Percentiles rank a stretch among this genome's conserved stretches.
phyloP scores from a whole-genome alignment of 1,284 basidiomycete species.

The Termitomyces sp. region DNA sequence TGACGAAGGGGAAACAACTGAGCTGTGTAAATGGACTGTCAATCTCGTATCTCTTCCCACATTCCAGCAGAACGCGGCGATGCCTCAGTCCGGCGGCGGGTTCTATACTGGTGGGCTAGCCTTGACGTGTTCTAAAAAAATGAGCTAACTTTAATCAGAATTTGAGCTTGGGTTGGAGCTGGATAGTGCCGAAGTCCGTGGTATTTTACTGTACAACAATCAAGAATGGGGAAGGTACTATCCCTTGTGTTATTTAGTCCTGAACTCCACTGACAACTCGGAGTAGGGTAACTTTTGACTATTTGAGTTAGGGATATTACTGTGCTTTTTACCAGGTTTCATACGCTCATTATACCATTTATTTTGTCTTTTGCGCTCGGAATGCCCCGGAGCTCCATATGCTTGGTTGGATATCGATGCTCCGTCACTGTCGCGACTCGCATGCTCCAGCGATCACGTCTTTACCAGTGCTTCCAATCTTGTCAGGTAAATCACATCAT shows the following conservation, averaged over 20 bases:
- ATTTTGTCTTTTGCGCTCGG: slow-evolving; percentile 10
- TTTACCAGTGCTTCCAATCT: slow-evolving; percentile 1
- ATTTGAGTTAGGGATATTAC: slow-evolving; percentile 33
- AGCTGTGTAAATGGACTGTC: slow-evolving; percentile 83
- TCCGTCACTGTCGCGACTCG: slow-evolving; percentile 14
- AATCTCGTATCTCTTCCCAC: slow-evolving; percentile 71
- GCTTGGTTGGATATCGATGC: slow-evolving; percentile 8
- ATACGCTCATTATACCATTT: slow-evolving; percentile 11
- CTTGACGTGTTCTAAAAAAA: background rate
- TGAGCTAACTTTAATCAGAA: slow-evolving; percentile 39
- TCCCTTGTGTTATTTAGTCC: slow-evolving; percentile 32
- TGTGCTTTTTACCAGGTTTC: slow-evolving; percentile 9
- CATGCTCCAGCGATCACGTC: background rate
- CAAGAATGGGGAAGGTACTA: slow-evolving; percentile 70
- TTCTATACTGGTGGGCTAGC: slow-evolving; percentile 68
- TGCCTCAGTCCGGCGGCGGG: slow-evolving; percentile 44
- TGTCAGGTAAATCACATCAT: slow-evolving; percentile 6
- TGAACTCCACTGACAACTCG: slow-evolving; percentile 10
- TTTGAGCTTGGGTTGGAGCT: slow-evolving; percentile 78
- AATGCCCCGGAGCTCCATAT: slow-evolving; percentile 15
- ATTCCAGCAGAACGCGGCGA: slow-evolving; percentile 62
- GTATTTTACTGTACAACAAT: slow-evolving; percentile 65
- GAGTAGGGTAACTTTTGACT: slow-evolving; percentile 53
- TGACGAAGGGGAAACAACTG: slow-evolving; percentile 71
- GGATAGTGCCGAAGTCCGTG: slow-evolving; percentile 78